Evolutionary conservation across 1,284 basidiomycete species (phyloP).

Genomic region (Rhodotorula sp.): DNA sequence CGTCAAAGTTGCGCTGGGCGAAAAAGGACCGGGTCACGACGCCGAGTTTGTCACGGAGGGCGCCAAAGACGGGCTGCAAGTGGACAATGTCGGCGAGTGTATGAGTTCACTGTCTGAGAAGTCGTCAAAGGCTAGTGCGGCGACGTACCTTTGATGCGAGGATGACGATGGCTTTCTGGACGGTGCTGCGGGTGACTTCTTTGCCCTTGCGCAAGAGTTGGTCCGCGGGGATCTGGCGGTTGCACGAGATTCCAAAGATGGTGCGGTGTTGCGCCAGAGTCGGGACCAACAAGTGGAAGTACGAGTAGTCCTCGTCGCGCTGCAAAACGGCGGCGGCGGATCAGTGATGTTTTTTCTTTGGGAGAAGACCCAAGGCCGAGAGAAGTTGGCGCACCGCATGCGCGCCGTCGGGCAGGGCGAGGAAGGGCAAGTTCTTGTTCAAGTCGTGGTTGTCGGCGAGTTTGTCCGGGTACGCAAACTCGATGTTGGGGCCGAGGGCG

Average conservation of each 20-base stretch:
- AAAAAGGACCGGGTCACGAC: conserved; percentile 90
- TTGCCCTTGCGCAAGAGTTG: conserved; percentile 74
- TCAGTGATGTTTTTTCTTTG: not conserved
- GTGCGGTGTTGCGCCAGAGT: conserved; percentile 54
- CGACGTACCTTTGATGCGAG: conserved; percentile 57
- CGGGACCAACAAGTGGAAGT: conserved; percentile 73
- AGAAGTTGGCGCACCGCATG: conserved; percentile 65
- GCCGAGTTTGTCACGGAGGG: conserved; percentile 76
- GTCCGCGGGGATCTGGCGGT: conserved; percentile 85
- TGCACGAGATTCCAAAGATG: conserved; percentile 94
- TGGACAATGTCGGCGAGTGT: too few species aligned
- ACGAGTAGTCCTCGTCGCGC: conserved; percentile 94
- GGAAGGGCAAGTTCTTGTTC: conserved; percentile 80
- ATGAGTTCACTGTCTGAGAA: too few species aligned
- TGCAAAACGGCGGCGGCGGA: conserved; percentile 45
- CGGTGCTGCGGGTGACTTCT: conserved; percentile 91
- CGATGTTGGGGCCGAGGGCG: conserved; percentile 77
- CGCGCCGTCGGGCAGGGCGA: conserved; percentile 96
- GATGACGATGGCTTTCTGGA: conserved; percentile 97
- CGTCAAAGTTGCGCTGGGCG: conserved; percentile 82
- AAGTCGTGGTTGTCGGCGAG: conserved; percentile 79
- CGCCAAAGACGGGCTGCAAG: conserved; percentile 45
- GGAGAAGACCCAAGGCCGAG: not conserved
- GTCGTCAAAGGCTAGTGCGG: not conserved
- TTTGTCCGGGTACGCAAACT: conserved; percentile 62